Percentiles rank a stretch among this genome's conserved stretches.
phyloP scores from a whole-genome alignment of 495 filamentous ascomycete species.

The Lichenothelia convexa region DNA sequence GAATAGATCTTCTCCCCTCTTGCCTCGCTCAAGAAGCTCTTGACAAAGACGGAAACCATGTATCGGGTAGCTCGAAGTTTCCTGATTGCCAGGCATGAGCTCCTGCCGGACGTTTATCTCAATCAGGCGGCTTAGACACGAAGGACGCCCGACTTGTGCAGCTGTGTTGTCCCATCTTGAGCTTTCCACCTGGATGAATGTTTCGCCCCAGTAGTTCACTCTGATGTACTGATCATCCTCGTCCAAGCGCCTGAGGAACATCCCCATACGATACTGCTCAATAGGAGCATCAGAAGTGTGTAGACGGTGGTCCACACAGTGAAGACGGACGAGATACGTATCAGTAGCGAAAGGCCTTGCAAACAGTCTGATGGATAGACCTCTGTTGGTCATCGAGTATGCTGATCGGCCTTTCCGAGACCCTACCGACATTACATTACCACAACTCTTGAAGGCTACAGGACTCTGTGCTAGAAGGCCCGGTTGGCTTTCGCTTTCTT shows the following conservation, averaged over 20 bases:
- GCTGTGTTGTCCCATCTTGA: background rate
- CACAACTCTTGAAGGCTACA: background rate
- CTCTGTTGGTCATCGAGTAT: constrained; percentile 5
- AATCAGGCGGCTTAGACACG: background rate
- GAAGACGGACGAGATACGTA: background rate
- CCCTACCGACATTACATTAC: background rate
- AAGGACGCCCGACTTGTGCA: background rate
- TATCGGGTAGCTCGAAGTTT: background rate
- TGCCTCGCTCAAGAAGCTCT: background rate
- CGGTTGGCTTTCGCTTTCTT: too few species aligned
- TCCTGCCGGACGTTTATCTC: background rate
- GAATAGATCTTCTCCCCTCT: background rate
- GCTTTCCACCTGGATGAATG: background rate
- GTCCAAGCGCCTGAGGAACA: background rate
- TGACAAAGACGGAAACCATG: background rate
- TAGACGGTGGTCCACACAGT: too few species aligned
- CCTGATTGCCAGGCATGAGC: background rate
- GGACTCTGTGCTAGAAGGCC: background rate
- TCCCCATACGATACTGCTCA: constrained; percentile 7
- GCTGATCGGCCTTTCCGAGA: background rate
- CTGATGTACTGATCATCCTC: background rate
- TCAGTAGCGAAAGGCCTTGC: background rate
- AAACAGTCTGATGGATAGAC: background rate
- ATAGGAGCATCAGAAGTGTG: too few species aligned
- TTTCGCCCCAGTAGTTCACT: background rate